Conservation (phyloP, 257 asterid species). For the Salvia miltiorrhiza region DNA sequence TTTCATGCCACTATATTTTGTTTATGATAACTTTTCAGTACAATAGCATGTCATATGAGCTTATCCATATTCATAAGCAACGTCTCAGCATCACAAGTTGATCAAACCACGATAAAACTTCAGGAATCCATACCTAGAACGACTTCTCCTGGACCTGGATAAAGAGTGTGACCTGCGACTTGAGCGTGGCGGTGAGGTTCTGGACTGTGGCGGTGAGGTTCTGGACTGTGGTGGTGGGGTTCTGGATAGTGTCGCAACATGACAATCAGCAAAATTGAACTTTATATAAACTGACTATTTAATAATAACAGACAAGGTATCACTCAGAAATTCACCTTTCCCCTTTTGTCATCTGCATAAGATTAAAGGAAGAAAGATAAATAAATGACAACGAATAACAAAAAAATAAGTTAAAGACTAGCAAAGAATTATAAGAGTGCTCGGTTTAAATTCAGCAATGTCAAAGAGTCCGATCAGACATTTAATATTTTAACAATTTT, state of each 20-base stretch:
- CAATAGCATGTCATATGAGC: not conserved
- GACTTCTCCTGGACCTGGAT: constrained; percentile 25
- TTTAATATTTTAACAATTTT: not conserved
- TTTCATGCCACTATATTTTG: not conserved
- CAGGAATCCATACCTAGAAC: constrained; percentile 20
- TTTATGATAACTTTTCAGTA: not conserved
- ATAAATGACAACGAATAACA: not conserved
- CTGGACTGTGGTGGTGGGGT: constrained; percentile 3
- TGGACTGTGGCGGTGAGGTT: no score
- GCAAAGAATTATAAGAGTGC: not conserved
- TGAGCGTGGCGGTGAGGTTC: constrained; percentile 14
- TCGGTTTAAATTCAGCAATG: not conserved
- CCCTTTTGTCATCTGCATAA: constrained; percentile 22
- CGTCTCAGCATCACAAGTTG: not conserved
- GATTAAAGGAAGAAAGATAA: not conserved
- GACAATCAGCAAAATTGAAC: not conserved
- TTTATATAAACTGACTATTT: not conserved
- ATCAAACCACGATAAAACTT: not conserved
- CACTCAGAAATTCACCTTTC: constrained; percentile 8
- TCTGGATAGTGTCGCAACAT: no score
- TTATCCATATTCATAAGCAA: not conserved
- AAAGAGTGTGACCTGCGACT: constrained; percentile 16
- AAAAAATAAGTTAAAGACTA: not conserved
- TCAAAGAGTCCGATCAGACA: not conserved
- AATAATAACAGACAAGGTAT: not conserved